Percentiles rank a stretch among this genome's conserved stretches.
Conservation (phyloP, 441 rosid species). For the Sinapis alba region DNA sequence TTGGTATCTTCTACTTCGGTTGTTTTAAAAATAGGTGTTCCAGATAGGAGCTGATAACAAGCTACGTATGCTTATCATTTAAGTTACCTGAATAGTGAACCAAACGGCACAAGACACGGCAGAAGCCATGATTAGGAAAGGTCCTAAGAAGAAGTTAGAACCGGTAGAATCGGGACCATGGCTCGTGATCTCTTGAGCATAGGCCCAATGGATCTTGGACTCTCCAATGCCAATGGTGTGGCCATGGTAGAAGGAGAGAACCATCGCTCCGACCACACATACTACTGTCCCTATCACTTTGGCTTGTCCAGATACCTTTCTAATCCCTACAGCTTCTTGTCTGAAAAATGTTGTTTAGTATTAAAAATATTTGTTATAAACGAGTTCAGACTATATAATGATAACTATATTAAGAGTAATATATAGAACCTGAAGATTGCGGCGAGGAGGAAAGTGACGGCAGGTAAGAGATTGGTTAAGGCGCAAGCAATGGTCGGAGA, state of each 20-base stretch:
- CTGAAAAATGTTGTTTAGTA: constrained; percentile 39
- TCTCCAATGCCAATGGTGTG: constrained; percentile 53
- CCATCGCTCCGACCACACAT: constrained; percentile 92
- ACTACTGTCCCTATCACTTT: constrained; percentile 73
- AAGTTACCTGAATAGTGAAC: constrained; percentile 76
- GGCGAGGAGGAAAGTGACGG: constrained; percentile 78
- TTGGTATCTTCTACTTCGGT: not conserved
- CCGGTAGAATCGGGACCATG: constrained; percentile 16
- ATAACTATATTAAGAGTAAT: not conserved
- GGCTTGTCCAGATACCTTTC: constrained; percentile 68
- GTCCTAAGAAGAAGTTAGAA: constrained; percentile 60
- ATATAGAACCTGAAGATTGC: constrained; percentile 66
- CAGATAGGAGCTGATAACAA: not conserved
- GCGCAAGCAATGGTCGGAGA: constrained; percentile 85
- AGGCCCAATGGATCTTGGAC: constrained; percentile 74
- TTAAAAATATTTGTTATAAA: not conserved
- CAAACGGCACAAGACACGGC: constrained; percentile 68
- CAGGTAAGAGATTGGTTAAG: constrained; percentile 72
- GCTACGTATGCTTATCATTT: not conserved
- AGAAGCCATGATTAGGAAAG: constrained; percentile 61
- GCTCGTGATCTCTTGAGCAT: constrained; percentile 46
- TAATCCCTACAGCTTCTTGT: constrained; percentile 70
- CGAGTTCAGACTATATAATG: not conserved
- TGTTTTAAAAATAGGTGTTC: not conserved
- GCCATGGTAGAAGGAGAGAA: constrained; percentile 90